A percentile compares a stretch with the other conserved stretches of the same genome.
Evolutionary conservation across 2,329 filamentous ascomycete genomes (phyloP).

Genomic region (Macrophomina pseudophaseolina): DNA sequence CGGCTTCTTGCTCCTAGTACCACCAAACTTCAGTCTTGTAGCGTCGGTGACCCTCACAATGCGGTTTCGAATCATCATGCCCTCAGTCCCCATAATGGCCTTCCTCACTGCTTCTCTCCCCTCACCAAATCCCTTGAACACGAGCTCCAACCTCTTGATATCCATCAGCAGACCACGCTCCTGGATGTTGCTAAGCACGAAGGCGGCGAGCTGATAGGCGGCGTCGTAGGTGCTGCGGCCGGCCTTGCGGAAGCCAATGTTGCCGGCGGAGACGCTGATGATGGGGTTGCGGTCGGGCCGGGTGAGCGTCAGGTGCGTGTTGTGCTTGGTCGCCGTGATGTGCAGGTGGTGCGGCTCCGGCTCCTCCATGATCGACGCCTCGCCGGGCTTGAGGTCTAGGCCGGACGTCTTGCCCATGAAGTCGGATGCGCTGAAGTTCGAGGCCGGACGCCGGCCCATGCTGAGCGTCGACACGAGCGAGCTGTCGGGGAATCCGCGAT

Average conservation of each 20-base stretch:
- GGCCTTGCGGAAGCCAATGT: constrained; percentile 88
- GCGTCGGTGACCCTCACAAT: constrained; percentile 82
- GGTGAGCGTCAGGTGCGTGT: constrained; percentile 90
- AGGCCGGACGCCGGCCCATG: background rate
- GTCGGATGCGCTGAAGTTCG: background rate
- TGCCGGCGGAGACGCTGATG: constrained; percentile 79
- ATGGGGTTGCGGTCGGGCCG: constrained; percentile 80
- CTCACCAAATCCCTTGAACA: constrained; percentile 82
- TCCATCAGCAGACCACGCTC: constrained; percentile 78
- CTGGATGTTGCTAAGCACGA: constrained; percentile 81
- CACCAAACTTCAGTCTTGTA: constrained; percentile 94
- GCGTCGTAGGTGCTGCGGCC: constrained; percentile 85
- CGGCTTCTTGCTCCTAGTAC: constrained; percentile 81
- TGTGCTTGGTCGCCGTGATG: constrained; percentile 87
- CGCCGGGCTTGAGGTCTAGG: background rate
- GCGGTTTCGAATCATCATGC: constrained; percentile 72
- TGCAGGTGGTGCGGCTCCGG: constrained; percentile 81
- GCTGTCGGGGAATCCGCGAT: background rate
- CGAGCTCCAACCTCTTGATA: constrained; percentile 78
- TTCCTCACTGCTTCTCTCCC: constrained; percentile 91
- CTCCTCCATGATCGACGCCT: background rate
- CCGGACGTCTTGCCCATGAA: background rate
- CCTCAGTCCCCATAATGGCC: constrained; percentile 85
- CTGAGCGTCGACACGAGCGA: background rate
- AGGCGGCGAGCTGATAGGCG: constrained; percentile 85